phyloP scores from a whole-genome alignment of 116 monocot genomes.

The Posidonia oceanica region DNA sequence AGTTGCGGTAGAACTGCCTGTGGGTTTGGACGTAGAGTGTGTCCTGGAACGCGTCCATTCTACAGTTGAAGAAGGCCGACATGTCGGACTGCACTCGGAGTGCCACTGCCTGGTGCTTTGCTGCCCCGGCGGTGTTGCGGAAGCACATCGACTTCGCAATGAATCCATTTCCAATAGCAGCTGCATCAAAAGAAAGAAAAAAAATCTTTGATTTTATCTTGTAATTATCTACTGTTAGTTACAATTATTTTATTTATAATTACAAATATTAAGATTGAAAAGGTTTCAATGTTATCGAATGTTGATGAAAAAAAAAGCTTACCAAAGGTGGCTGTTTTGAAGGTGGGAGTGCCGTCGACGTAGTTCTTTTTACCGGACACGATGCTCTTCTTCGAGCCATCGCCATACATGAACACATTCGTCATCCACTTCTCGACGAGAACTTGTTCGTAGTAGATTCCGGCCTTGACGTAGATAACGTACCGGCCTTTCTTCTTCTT shows the following conservation, averaged over 20 bases:
- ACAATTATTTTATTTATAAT: too few species aligned
- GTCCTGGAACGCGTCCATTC: constrained; percentile 65
- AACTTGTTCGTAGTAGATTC: constrained; percentile 47
- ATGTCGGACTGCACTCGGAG: constrained; percentile 45
- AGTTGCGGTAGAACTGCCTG: constrained; percentile 64
- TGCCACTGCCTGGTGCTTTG: constrained; percentile 55
- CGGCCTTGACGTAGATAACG: constrained; percentile 80
- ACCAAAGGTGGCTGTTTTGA: constrained; percentile 60
- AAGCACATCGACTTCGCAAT: constrained; percentile 52
- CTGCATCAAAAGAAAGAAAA: constrained; percentile 8
- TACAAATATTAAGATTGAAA: too few species aligned
- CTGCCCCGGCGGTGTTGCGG: constrained; percentile 59
- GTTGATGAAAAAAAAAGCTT: neutral
- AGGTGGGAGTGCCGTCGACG: constrained; percentile 31
- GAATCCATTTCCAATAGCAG: constrained; percentile 32
- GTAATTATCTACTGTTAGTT: too few species aligned
- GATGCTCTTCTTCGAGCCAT: constrained; percentile 38
- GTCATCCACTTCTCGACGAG: constrained; percentile 26
- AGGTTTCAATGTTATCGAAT: too few species aligned
- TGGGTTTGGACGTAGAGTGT: constrained; percentile 49
- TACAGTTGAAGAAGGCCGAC: constrained; percentile 54
- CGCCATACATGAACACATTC: constrained; percentile 77
- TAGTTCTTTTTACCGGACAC: constrained; percentile 39
- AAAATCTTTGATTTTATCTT: too few species aligned
- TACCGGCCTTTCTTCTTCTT: constrained; percentile 21